Evolutionary conservation across 1,284 basidiomycete genomes (phyloP).

Genomic region (Cutaneotrichosporon mucoides): DNA sequence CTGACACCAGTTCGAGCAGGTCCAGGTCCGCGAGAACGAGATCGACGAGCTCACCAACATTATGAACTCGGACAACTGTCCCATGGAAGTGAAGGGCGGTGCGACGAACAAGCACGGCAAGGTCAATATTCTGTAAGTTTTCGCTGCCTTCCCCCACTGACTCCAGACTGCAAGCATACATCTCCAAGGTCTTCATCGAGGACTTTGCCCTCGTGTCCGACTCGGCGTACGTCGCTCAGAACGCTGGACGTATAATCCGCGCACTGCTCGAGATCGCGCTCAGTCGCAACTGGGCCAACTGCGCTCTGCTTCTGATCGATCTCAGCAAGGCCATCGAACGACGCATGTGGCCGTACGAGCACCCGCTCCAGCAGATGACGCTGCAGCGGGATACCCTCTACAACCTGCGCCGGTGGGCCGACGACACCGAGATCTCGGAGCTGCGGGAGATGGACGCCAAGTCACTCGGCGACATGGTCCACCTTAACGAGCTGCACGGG

Average conservation of each 20-base stretch:
- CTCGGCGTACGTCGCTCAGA: slow-evolving; percentile 85
- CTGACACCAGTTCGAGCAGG: slow-evolving; percentile 75
- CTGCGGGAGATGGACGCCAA: slow-evolving; percentile 68
- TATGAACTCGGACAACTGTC: slow-evolving; percentile 66
- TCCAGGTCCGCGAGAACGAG: slow-evolving; percentile 89
- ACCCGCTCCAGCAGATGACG: slow-evolving; percentile 77
- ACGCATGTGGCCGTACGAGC: slow-evolving; percentile 92
- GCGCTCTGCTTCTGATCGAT: slow-evolving; percentile 74
- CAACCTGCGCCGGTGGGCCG: slow-evolving; percentile 74
- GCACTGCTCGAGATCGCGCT: slow-evolving; percentile 92
- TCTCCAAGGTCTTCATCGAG: slow-evolving; percentile 74
- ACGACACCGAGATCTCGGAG: slow-evolving; percentile 74
- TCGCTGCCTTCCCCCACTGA: not conserved
- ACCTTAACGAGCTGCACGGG: slow-evolving; percentile 83
- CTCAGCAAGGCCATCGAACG: slow-evolving; percentile 92
- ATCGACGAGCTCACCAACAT: slow-evolving; percentile 74
- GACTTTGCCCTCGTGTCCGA: slow-evolving; percentile 98
- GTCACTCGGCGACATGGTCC: slow-evolving; percentile 78
- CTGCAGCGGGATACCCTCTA: slow-evolving; percentile 77
- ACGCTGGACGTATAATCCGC: slow-evolving; percentile 88
- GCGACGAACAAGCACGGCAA: slow-evolving; percentile 78
- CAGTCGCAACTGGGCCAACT: slow-evolving; percentile 83
- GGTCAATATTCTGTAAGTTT: slow-evolving; percentile 74
- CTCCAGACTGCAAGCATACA: slow-evolving; percentile 70
- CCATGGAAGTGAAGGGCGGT: slow-evolving; percentile 63